Base-by-base conservation (phyloP, 257 asterid species). In the Nicotiana tomentosiformis region DNA sequence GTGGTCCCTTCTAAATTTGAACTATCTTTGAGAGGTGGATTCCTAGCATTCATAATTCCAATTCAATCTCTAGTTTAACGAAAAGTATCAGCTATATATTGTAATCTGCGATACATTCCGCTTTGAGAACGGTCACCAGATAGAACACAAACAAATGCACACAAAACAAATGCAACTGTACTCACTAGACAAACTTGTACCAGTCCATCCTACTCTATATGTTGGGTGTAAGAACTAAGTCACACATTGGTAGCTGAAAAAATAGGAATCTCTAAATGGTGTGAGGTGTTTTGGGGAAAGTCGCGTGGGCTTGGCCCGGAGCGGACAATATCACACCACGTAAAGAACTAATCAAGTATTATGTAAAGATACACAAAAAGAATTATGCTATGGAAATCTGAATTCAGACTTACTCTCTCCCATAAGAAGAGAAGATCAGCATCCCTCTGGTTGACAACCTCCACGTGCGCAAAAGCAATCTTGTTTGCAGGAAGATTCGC, bases 381-480 rank as follows among this genome's bases (percentile, higher is more conserved):
- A 66, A 26, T 46, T 14, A 62, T 62, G 68, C 14, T 23, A 62
- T 29, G 70, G 10, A 5, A 65, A 8, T 65, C n/a, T 5, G 1
- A 62, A 37, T 10, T 3, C 1, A 5, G 37, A 66, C 93, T 90
- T 58, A 93, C 99, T 89, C 87, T 90, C 82, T 90, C 88, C 98
- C 98, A 93, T 6, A 93, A 60, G 83, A 86, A 96, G 72, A 87
- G 86, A 57, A 96, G 88, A 83, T 96, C 98, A 0, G 97, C 98
- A 65, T 91, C 97, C 81, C 98, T 91, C 87, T 96, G 99, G 77
- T 96, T 89, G 84, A 96, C 89, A 5, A 90, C 94, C 5, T 84
- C 94, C 90, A 89, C 85, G 18, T 1, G 87, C 15, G 66, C 81
- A 16, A 82, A 29, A 62, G 51, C 12, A n/a, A 88, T 61, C 33